A percentile compares a stretch with the other conserved stretches of the same genome.
Evolutionary conservation across 306 rosid genomes (phyloP).

Genomic region (Oxytropis ochrocephala): DNA sequence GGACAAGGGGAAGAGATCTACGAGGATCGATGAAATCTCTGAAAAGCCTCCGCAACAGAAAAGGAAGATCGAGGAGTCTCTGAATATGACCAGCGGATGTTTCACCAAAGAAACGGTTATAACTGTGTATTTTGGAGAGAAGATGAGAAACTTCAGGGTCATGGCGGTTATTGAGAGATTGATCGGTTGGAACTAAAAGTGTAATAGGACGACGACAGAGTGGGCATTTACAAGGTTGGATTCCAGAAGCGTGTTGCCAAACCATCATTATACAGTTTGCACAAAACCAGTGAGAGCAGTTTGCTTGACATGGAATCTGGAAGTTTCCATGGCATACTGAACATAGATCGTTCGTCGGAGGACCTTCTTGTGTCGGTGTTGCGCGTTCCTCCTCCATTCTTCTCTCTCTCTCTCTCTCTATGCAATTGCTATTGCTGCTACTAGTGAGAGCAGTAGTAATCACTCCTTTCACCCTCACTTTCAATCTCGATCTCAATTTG

Average conservation of each 20-base stretch:
- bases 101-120: conserved; percentile 62
- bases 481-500: too few relatives aligned
- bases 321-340: conserved; percentile 71
- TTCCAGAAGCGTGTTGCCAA: conserved; percentile 56
- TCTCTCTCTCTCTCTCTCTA: too few relatives aligned
- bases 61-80: conserved; percentile 80
- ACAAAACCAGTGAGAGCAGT: conserved; percentile 98
- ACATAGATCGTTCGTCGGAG: conserved; percentile 62
- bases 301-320: conserved; percentile 77
- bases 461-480: too few relatives aligned
- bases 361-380: conserved; percentile 22
- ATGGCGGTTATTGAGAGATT: conserved; percentile 24
- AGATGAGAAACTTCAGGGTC: conserved; percentile 39
- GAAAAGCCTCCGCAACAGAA: conserved; percentile 60
- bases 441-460: too few relatives aligned
- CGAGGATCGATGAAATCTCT: conserved; percentile 62
- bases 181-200: conserved; percentile 56
- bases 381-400: background rate
- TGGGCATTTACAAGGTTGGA: conserved; percentile 74
- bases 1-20: conserved; percentile 77
- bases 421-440: too few relatives aligned
- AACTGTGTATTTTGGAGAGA: conserved; percentile 40
- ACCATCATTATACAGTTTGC: conserved; percentile 63
- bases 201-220: conserved; percentile 77
- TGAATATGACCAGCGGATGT: conserved; percentile 35